Conservation (phyloP, 306 rosid species). For the Acacia crassicarpa region DNA sequence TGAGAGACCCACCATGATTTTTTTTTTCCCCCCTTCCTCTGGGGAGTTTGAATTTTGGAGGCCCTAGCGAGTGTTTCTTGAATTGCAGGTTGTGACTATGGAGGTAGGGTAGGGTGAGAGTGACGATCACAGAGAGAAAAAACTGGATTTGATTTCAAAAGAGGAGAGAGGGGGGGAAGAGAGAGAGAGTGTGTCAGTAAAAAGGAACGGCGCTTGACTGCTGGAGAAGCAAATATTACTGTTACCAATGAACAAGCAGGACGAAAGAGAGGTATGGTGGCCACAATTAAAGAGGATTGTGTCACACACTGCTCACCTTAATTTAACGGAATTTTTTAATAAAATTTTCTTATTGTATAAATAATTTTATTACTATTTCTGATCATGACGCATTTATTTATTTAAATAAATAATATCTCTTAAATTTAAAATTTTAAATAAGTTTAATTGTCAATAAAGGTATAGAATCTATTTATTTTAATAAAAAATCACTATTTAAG, state of each 20-base stretch:
- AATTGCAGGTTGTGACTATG: constrained; percentile 25
- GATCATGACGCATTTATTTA: too few species aligned
- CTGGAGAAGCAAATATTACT: constrained; percentile 37
- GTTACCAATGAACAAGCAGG: constrained; percentile 55
- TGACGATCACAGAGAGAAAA: constrained; percentile 38
- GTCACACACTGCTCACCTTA: constrained; percentile 18
- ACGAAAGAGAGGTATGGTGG: constrained; percentile 31
- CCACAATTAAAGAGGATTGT: constrained; percentile 46
- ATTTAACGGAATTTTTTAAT: neutral
- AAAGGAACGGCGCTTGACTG: constrained; percentile 66
- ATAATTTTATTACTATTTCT: too few species aligned
- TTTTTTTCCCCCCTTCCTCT: neutral
- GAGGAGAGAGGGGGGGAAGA: neutral
- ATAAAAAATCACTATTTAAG: too few species aligned
- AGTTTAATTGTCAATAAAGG: too few species aligned
- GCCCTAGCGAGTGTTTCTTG: neutral
- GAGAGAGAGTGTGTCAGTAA: constrained; percentile 31
- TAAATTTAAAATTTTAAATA: too few species aligned
- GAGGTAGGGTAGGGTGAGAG: constrained; percentile 32
- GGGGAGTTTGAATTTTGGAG: constrained; percentile 14
- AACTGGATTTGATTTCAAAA: constrained; percentile 47
- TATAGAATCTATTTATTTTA: too few species aligned
- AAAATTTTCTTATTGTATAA: too few species aligned
- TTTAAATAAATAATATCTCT: too few species aligned
- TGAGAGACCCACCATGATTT: constrained; percentile 50